Percentiles rank a stretch among this genome's conserved stretches.
Evolutionary conservation across 768 basidiomycete species (phyloP).

Genomic region (Boletus edulis): DNA sequence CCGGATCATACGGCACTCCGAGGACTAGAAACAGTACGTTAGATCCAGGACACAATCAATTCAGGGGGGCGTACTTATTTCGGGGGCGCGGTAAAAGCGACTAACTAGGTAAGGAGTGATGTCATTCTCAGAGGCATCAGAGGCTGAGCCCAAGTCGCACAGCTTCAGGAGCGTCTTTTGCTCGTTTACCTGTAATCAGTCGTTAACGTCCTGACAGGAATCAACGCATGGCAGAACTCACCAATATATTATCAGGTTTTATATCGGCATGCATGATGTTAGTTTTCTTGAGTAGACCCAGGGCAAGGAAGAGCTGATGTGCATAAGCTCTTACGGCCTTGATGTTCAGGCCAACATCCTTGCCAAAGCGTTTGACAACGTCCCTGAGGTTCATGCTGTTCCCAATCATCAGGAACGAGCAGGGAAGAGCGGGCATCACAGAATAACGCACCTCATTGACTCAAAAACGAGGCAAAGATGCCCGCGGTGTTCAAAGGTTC

Average conservation of each 20-base stretch:
- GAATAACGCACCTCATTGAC: constrained; percentile 67
- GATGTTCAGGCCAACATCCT: constrained; percentile 95
- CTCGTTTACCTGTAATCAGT: constrained; percentile 75
- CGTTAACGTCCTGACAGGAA: constrained; percentile 15
- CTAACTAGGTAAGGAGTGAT: constrained; percentile 98
- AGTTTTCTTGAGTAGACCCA: constrained; percentile 81
- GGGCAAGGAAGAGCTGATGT: constrained; percentile 88
- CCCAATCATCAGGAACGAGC: constrained; percentile 9
- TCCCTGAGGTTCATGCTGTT: constrained; percentile 95
- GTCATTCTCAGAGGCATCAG: constrained; percentile 91
- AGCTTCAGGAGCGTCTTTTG: constrained; percentile 91
- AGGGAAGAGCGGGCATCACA: constrained; percentile 1
- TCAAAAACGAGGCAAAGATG: constrained; percentile 97
- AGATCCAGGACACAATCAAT: constrained; percentile 8
- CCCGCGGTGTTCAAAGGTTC: constrained; percentile 96
- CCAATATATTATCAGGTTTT: constrained; percentile 97
- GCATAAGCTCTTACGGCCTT: constrained; percentile 98
- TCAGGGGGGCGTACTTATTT: constrained; percentile 74
- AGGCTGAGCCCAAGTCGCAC: constrained; percentile 96
- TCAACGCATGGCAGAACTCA: constrained; percentile 37
- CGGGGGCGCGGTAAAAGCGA: constrained; percentile 96
- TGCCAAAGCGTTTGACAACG: constrained; percentile 96
- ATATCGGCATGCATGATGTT: constrained; percentile 98
- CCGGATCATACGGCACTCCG: constrained; percentile 90
- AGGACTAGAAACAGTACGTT: constrained; percentile 57